Percentiles rank a stretch among this genome's conserved stretches.
These are phyloP conservation scores for Alternaria viburni DNA, from an alignment of 2,329 filamentous ascomycete species.

Conservation along the genomic window DNA sequence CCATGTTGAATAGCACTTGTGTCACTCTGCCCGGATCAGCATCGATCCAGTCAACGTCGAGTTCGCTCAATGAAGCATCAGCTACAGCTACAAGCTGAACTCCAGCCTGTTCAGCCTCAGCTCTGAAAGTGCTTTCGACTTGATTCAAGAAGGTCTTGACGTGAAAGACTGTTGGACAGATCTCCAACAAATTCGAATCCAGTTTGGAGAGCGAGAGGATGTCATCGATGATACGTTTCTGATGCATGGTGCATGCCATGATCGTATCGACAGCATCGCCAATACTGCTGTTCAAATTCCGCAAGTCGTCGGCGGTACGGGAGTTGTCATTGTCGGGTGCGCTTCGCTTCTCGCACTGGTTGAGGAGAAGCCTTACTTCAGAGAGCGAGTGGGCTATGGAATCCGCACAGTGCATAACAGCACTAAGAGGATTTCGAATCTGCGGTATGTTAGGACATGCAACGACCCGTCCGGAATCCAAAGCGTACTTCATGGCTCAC, in stretches of 20 bases:
- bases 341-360: not conserved
- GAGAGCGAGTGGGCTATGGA: not conserved
- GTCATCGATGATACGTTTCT: not conserved
- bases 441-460: not conserved
- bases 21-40: not conserved
- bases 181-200: not conserved
- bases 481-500: not conserved
- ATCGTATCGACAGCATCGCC: not conserved
- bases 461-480: not conserved
- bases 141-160: not conserved
- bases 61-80: not conserved
- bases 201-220: not conserved
- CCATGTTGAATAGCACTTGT: slow-evolving; percentile 1
- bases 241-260: not conserved
- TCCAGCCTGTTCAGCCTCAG: not conserved
- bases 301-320: not conserved
- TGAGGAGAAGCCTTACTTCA: not conserved
- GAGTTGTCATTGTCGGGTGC: not conserved
- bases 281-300: not conserved
- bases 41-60: not conserved
- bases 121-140: not conserved
- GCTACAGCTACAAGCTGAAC: not conserved
- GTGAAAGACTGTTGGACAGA: not conserved
- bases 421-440: not conserved
- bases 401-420: not conserved